These are phyloP conservation scores for Chlamydomonas incerta DNA, from an alignment of 139 green algal species.

Conservation along the genomic window DNA sequence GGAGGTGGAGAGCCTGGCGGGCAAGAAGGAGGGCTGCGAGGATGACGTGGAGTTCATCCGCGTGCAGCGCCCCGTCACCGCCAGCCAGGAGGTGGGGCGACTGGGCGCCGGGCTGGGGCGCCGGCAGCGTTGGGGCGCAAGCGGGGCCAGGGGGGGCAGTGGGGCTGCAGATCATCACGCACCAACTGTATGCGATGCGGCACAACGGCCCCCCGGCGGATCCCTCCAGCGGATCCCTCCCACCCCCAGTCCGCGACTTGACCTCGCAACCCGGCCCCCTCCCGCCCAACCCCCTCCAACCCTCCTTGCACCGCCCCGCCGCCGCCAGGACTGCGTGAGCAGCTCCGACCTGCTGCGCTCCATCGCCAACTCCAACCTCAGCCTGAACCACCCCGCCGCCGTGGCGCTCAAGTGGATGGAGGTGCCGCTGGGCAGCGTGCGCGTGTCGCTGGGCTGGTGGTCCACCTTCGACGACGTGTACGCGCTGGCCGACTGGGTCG, in stretches of 20 bases:
- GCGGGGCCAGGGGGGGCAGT: background rate
- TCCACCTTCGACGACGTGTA: slow-evolving; percentile 73
- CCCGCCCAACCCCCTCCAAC: too few species aligned
- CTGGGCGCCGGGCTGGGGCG: too few species aligned
- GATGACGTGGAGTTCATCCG: slow-evolving; percentile 79
- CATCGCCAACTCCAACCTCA: slow-evolving; percentile 45
- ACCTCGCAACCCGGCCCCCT: too few species aligned
- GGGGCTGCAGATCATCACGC: too few species aligned
- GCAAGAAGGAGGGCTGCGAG: slow-evolving; percentile 79
- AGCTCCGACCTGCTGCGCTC: slow-evolving; percentile 36
- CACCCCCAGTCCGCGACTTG: too few species aligned
- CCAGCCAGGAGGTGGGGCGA: background rate
- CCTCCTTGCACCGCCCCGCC: too few species aligned
- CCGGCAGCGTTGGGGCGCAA: too few species aligned
- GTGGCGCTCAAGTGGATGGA: slow-evolving; percentile 55
- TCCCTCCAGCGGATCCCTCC: too few species aligned
- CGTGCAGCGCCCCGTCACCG: slow-evolving; percentile 56
- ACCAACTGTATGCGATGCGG: too few species aligned
- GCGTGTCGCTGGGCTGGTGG: slow-evolving; percentile 73
- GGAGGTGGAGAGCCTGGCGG: slow-evolving; percentile 73
- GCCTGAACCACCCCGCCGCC: slow-evolving; percentile 50
- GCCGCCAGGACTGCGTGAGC: slow-evolving; percentile 10
- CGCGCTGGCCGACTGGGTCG: slow-evolving; percentile 69
- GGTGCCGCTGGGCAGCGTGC: slow-evolving; percentile 74
- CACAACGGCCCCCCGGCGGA: too few species aligned